Conservation (phyloP, 352 stramenopile genomes). For the Pythium brachiatum region DNA sequence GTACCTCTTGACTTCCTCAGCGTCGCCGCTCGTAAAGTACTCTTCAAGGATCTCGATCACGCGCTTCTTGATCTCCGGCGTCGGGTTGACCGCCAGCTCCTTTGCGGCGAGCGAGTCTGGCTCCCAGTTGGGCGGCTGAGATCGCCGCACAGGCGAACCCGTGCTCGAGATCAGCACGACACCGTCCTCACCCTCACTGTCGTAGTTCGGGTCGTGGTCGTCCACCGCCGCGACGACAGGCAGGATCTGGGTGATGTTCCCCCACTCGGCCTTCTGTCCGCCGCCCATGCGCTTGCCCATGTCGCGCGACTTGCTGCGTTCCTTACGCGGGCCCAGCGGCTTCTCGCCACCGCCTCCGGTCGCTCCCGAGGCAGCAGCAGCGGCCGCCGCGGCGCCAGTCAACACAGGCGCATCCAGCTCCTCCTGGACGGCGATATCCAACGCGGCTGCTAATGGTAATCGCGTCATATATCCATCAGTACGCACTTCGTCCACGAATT, state of each 20-base stretch:
- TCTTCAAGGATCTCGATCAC: conserved; percentile 88
- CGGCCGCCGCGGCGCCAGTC: conserved; percentile 6
- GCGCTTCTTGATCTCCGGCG: conserved; percentile 88
- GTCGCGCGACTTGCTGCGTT: conserved; percentile 85
- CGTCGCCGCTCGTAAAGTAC: conserved; percentile 87
- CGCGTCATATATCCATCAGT: not conserved
- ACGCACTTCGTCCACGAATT: too few relatives aligned
- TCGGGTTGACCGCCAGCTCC: conserved; percentile 68
- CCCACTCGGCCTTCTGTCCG: conserved; percentile 83
- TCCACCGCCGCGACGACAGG: conserved; percentile 68
- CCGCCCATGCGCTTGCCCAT: conserved; percentile 85
- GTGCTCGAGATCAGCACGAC: conserved; percentile 80
- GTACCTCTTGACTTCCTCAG: conserved; percentile 84
- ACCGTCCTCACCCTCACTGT: conserved; percentile 90
- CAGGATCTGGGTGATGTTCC: conserved; percentile 73
- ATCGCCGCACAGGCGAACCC: conserved; percentile 41
- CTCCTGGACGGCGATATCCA: conserved; percentile 22
- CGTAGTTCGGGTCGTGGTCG: conserved; percentile 92
- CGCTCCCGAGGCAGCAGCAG: not conserved
- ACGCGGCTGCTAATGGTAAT: conserved; percentile 19
- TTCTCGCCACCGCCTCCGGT: conserved; percentile 41
- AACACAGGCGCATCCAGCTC: conserved; percentile 19
- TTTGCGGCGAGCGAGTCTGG: conserved; percentile 70
- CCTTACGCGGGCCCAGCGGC: conserved; percentile 53
- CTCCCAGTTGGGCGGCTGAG: conserved; percentile 47